Base-by-base conservation (phyloP, 176 grass and related monocot species). In the Echinochloa phyllopogon region DNA sequence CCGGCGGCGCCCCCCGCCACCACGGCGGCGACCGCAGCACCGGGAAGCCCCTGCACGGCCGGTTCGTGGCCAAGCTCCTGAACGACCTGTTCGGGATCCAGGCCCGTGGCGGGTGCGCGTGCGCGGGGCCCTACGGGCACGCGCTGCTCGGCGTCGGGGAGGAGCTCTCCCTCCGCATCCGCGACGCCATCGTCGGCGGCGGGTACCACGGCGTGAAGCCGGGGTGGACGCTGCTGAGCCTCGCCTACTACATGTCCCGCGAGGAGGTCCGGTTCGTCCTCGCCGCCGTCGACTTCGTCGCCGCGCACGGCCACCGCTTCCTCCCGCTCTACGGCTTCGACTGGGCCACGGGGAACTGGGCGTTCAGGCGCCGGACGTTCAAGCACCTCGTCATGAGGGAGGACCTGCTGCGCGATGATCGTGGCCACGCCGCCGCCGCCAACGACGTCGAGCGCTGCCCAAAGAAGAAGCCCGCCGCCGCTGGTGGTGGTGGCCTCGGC, bases 1-100 rank as follows among this genome's bases (percentile, higher is more conserved):
- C 29, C 29, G 29, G 1, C 29, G 29, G 29, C 29, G 29, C 29
- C 29, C 29, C 29, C 29, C 29, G 29, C n/a, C n/a, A n/a, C n/a
- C n/a, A n/a, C n/a, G n/a, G n/a, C 29, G 29, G 29, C 29, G 29
- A 33, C 29, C 29, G 29, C 1, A 33, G 29, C 29, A 33, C 1
- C 29, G 29, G 29, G 29, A 33, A 33, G 29, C 95, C 93, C 8
- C 89, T 98, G 2, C 91, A 98, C 5, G 90, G 95, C 4, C 84
- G 95, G n/a, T 98, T 98, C 45, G 93, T 90, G 0, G 79, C 95
- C 3, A 91, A 44, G 88, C 74, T 98, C 38, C 80, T 98, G 29
- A 95, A 91, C 60, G 95, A 98, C 62, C 88, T 98, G 4, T 98
- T 98, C 64, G 95, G 95, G 14, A 77, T 98, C 60, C 95, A 98